Evolutionary conservation across 352 stramenopile genomes (phyloP), one percentile per base, ranked within the genome.

Genomic region (Lagenidium sp.): DNA sequence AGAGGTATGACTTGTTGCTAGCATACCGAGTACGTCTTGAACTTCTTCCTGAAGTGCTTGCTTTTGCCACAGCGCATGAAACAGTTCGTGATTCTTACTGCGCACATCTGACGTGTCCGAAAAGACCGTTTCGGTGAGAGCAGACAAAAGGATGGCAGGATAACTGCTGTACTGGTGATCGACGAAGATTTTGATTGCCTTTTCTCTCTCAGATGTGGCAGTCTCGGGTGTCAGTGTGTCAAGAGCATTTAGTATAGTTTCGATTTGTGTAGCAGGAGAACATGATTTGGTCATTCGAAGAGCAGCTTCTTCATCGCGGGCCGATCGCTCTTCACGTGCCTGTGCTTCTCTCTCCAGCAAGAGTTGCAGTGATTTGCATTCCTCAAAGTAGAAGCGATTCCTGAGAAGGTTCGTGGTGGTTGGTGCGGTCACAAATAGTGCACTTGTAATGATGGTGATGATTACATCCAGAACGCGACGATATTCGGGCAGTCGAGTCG

Each of bases 381-480:
- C 54, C 44, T 86, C 60, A 32, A 83, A 81, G 52, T 80, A 85
- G 24, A 78, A 65, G 0, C 39, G 41, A 13, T 15, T 32, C 28
- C 8, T 32, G n/a, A n/a, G n/a, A n/a, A n/a, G n/a, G 8, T 32
- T 8, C 28, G 8, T 32, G 28, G 8, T 32, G 28, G 8, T 32
- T 32, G 8, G 28, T 32, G 28, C 28, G 15, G 60, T 40, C 16
- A 65, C 19, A 29, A 57, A 82, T 6, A 86, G 41, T 1, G 64
- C 73, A 6, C 64, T 61, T 43, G 84, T 72, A 16, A 90, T 13
- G 8, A 87, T 38, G 19, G 31, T 31, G 19, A 83, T 56, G 11
- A 72, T 57, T 15, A 83, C 63, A 29, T 79, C 62, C 16, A 90
- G 44, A 24, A 85, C 60, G 4, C 69, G 74, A 18, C 55, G 60